These are phyloP conservation scores for Neltuma alba DNA, from an alignment of 306 rosid species.

Conservation along the genomic window DNA sequence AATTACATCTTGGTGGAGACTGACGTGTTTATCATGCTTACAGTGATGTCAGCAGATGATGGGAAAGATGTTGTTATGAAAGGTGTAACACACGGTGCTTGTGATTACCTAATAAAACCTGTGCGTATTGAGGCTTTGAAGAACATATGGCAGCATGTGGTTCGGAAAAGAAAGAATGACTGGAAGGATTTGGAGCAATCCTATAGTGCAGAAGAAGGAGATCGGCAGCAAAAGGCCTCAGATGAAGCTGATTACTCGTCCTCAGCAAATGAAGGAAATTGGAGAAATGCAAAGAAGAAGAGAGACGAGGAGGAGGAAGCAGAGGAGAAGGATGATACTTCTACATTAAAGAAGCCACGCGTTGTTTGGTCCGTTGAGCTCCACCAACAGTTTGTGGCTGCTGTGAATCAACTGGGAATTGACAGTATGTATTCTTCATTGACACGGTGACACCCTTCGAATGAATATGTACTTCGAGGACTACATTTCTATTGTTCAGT, in stretches of 20 bases:
- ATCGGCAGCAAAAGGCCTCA: conserved; percentile 62
- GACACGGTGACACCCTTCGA: conserved; percentile 13
- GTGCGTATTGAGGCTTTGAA: conserved; percentile 89
- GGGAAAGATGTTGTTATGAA: conserved; percentile 88
- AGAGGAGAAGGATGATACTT: conserved; percentile 89
- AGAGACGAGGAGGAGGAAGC: conserved; percentile 86
- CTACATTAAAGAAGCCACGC: conserved; percentile 83
- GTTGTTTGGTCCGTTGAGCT: conserved; percentile 99
- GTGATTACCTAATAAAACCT: conserved; percentile 93
- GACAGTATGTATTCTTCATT: conserved; percentile 72
- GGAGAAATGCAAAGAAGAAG: conserved; percentile 70
- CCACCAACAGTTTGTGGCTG: conserved; percentile 95
- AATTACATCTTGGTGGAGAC: conserved; percentile 5
- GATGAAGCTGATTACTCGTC: conserved; percentile 92
- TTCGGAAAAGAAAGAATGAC: conserved; percentile 80
- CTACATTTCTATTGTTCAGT: background rate
- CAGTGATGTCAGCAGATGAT: conserved; percentile 99
- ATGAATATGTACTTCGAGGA: conserved; percentile 21
- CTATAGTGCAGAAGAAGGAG: conserved; percentile 78
- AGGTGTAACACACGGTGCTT: conserved; percentile 97
- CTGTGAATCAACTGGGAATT: conserved; percentile 93
- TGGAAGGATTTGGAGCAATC: conserved; percentile 81
- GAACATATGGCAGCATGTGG: conserved; percentile 99
- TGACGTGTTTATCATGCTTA: conserved; percentile 16
- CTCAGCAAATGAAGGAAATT: conserved; percentile 81